Conservation (phyloP, 495 filamentous ascomycete genomes). For the Entonaema liquescens region DNA sequence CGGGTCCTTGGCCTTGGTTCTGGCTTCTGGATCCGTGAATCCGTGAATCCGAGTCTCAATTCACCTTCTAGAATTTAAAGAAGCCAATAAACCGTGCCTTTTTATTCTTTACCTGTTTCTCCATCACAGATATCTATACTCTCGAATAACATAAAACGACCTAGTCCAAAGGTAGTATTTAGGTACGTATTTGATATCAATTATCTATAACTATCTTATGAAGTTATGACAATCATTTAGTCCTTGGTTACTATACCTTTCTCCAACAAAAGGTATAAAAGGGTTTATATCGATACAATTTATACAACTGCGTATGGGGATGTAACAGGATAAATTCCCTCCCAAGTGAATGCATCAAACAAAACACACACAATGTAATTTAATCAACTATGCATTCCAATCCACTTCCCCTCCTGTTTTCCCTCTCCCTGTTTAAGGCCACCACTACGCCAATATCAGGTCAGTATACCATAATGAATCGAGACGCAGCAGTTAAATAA, state of each 20-base stretch:
- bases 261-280: background rate
- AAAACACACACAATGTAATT: background rate
- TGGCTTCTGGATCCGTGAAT: background rate
- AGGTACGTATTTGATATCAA: background rate
- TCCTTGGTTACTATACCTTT: background rate
- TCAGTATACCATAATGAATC: slow-evolving; percentile 1
- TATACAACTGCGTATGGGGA: background rate
- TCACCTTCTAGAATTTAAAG: background rate
- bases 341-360: background rate
- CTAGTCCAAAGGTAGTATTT: background rate
- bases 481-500: background rate
- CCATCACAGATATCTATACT: background rate
- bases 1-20: background rate
- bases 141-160: background rate
- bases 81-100: no score
- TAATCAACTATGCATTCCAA: slow-evolving; percentile 37
- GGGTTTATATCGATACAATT: background rate
- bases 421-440: slow-evolving; percentile 24
- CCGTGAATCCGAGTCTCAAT: background rate
- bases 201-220: no score
- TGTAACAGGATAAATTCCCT: background rate
- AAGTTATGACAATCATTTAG: background rate
- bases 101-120: background rate
- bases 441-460: slow-evolving; percentile 27
- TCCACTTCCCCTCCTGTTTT: slow-evolving; percentile 14